Evolutionary conservation across 441 rosid genomes (phyloP).

Genomic region (Adansonia madagascariensis): DNA sequence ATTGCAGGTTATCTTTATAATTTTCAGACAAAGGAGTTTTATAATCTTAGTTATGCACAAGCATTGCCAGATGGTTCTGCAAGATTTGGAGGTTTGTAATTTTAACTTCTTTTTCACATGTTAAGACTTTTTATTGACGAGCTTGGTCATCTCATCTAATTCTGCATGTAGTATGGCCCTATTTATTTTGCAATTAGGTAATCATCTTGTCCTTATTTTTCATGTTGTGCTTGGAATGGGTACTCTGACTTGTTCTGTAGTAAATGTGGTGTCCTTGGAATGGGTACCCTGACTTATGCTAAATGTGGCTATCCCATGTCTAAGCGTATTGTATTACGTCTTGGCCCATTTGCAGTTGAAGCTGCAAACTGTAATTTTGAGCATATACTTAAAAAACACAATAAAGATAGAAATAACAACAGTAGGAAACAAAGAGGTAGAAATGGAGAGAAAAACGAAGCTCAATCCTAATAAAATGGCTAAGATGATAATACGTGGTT

Average conservation of each 20-base stretch:
- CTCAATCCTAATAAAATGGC: background rate
- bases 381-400: background rate
- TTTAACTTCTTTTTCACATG: background rate
- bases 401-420: background rate
- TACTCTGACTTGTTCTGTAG: background rate
- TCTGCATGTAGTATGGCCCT: background rate
- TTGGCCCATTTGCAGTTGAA: background rate
- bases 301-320: background rate
- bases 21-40: conserved; percentile 85
- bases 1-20: conserved; percentile 83
- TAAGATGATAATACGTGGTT: background rate
- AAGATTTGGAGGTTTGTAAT: conserved; percentile 78
- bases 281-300: background rate
- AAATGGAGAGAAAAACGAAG: background rate
- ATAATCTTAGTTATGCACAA: conserved; percentile 87
- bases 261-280: background rate
- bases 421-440: background rate
- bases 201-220: background rate
- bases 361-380: background rate
- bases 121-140: background rate
- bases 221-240: background rate
- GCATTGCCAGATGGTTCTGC: conserved; percentile 81
- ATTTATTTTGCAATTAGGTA: background rate
- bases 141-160: background rate
- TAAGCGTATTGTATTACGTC: background rate